Evolutionary conservation across 768 basidiomycete species (phyloP).

Genomic region (Termitomyces sp.): DNA sequence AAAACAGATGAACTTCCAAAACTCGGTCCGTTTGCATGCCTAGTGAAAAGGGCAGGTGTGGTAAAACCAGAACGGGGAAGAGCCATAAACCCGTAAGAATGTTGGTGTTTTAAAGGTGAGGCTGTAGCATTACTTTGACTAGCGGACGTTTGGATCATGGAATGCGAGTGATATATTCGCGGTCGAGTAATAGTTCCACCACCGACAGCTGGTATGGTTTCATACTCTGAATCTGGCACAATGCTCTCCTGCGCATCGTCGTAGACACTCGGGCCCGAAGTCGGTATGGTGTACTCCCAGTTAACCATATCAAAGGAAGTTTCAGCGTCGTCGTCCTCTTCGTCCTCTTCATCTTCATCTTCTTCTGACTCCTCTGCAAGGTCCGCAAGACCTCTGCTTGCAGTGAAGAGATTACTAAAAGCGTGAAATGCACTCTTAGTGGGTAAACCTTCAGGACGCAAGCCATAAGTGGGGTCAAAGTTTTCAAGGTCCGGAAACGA

Average conservation of each 20-base stretch:
- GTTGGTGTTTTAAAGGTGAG: constrained; percentile 14
- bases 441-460: constrained; percentile 88
- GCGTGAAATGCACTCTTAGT: constrained; percentile 75
- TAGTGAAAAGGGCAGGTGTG: constrained; percentile 21
- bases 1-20: constrained; percentile 14
- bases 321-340: constrained; percentile 29
- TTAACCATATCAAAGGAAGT: constrained; percentile 59
- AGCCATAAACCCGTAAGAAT: constrained; percentile 8
- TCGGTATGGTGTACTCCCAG: constrained; percentile 59
- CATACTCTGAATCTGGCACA: constrained; percentile 50
- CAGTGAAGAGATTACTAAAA: constrained; percentile 69
- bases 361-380: constrained; percentile 64
- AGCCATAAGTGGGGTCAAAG: constrained; percentile 94
- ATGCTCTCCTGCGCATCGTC: constrained; percentile 34
- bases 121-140: constrained; percentile 13
- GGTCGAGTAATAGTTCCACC: constrained; percentile 86
- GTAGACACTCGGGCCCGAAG: constrained; percentile 37
- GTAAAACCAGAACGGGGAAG: constrained; percentile 17
- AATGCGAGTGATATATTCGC: constrained; percentile 79
- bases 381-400: constrained; percentile 69
- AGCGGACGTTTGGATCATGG: constrained; percentile 52
- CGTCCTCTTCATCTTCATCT: constrained; percentile 32
- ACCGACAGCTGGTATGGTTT: constrained; percentile 88
- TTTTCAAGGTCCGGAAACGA: constrained; percentile 58
- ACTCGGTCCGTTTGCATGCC: constrained; percentile 16